phyloP scores from a whole-genome alignment of 441 rosid genomes.

The Arabidopsis hybrid region DNA sequence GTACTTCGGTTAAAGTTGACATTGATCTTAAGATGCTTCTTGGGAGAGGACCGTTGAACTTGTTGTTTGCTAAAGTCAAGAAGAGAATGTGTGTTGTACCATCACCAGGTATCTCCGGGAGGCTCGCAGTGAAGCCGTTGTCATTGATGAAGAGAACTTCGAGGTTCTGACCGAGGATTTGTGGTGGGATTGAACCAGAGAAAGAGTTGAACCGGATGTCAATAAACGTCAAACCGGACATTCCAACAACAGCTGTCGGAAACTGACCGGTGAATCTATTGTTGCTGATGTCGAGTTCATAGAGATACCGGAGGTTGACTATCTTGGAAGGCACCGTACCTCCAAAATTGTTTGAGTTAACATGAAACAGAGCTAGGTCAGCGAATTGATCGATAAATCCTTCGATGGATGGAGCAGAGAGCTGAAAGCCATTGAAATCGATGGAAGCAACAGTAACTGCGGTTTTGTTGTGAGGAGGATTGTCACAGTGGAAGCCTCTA shows the following conservation, averaged over 20 bases:
- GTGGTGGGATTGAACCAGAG: conserved; percentile 76
- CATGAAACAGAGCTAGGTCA: conserved; percentile 82
- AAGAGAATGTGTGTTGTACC: conserved; percentile 52
- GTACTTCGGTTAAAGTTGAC: conserved; percentile 62
- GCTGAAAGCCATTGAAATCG: conserved; percentile 87
- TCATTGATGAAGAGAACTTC: conserved; percentile 79
- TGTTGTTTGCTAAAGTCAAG: conserved; percentile 82
- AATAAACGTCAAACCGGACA: conserved; percentile 63
- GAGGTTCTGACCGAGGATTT: conserved; percentile 65
- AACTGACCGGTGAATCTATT: conserved; percentile 81
- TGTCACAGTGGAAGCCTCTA: conserved; percentile 81
- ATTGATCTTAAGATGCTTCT: conserved; percentile 62
- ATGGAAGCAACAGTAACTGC: conserved; percentile 78
- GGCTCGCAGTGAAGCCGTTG: conserved; percentile 58
- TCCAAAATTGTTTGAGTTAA: conserved; percentile 78
- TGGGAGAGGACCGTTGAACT: conserved; percentile 75
- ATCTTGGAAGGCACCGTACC: conserved; percentile 67
- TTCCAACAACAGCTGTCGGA: conserved; percentile 67
- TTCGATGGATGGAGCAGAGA: conserved; percentile 71
- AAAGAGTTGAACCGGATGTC: conserved; percentile 80
- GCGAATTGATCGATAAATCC: conserved; percentile 82
- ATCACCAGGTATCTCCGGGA: conserved; percentile 60
- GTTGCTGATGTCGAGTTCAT: conserved; percentile 87
- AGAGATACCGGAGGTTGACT: conserved; percentile 70
- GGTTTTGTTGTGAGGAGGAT: conserved; percentile 78